Evolutionary conservation across 164 flowering plant species (phyloP), one percentile per base, ranked within the genome.

Genomic region (Piper betle): DNA sequence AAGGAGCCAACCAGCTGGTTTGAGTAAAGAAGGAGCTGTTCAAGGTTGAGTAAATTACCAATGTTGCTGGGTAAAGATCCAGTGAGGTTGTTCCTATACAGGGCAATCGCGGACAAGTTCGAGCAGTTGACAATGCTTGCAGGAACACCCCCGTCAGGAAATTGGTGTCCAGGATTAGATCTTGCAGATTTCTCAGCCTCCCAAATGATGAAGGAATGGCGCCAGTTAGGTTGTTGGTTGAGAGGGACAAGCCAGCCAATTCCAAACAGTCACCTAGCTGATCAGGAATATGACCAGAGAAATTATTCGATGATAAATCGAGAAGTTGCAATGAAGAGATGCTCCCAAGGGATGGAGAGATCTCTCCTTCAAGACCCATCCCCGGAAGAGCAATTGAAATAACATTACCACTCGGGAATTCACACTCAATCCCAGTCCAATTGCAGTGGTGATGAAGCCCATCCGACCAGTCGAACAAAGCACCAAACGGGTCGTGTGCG

Each of bases 401-500:
- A 56, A 88, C 85, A 12, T 53, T 71, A 1, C 62, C 59, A 18
- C 62, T 37, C 42, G 69, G 55, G 53, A 76, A 58, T 46, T 78
- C 83, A 60, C 92, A 86, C 42, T 77, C 66, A 62, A 86, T 71
- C 52, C 91, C 96, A 64, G 96, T 54, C 96, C 96, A 86, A 74
- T 84, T 83, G 80, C 96, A 84, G 66, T 84, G 86, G 37, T 71
- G 82, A 46, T 25, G 69, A 50, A 25, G 33, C 33, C 69, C 41
- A 18, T 75, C 75, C 3, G 56, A 72, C 96, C 93, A 88, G 52
- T 78, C 74, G 2, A 59, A 67, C 38, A 84, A 70, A n/a, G 72
- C 74, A 37, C 78, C 80, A n/a, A 64, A 52, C 1, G 91, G 86
- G 77, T 82, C 90, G 18, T 65, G 5, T 9, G 74, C 73, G 64